Conservation (phyloP, 345 rosid species). For the Microthlaspi erraticum region DNA sequence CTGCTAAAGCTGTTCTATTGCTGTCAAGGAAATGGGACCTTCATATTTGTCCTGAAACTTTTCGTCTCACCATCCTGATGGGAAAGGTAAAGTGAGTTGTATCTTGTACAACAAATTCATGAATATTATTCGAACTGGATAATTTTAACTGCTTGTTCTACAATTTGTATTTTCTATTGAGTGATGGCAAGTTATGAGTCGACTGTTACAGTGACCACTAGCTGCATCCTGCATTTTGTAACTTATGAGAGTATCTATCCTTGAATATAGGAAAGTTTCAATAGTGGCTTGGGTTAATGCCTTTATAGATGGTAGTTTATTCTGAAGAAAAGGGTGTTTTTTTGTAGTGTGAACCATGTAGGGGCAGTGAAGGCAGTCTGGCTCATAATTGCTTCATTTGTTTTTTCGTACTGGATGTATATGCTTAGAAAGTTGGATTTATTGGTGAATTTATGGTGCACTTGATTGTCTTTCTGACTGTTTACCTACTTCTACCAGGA, state of each 20-base stretch:
- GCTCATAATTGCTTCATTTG: slow-evolving; percentile 28
- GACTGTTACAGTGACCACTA: slow-evolving; percentile 13
- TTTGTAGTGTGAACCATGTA: slow-evolving; percentile 24
- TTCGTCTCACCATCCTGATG: slow-evolving; percentile 60
- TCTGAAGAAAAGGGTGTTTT: slow-evolving; percentile 19
- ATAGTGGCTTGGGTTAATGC: slow-evolving; percentile 16
- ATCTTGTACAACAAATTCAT: slow-evolving; percentile 26
- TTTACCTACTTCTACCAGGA: slow-evolving; percentile 58
- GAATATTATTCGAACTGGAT: slow-evolving; percentile 9
- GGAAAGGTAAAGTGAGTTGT: slow-evolving; percentile 62
- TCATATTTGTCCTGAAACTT: slow-evolving; percentile 73
- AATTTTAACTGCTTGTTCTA: slow-evolving; percentile 11
- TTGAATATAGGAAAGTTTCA: slow-evolving; percentile 21
- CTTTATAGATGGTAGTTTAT: slow-evolving; percentile 3
- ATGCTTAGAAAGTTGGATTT: slow-evolving; percentile 17
- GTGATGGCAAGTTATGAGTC: slow-evolving; percentile 26
- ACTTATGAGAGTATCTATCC: slow-evolving; percentile 28
- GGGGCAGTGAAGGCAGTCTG: slow-evolving; percentile 6
- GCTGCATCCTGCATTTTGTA: slow-evolving; percentile 23
- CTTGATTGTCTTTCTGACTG: slow-evolving; percentile 31
- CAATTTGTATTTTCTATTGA: neutral
- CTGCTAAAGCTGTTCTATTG: slow-evolving; percentile 83
- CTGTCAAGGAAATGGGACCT: slow-evolving; percentile 95
- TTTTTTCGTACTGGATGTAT: slow-evolving; percentile 16
- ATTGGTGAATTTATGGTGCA: slow-evolving; percentile 22